Conservation (phyloP, 345 rosid genomes). For the Citrus medica region DNA sequence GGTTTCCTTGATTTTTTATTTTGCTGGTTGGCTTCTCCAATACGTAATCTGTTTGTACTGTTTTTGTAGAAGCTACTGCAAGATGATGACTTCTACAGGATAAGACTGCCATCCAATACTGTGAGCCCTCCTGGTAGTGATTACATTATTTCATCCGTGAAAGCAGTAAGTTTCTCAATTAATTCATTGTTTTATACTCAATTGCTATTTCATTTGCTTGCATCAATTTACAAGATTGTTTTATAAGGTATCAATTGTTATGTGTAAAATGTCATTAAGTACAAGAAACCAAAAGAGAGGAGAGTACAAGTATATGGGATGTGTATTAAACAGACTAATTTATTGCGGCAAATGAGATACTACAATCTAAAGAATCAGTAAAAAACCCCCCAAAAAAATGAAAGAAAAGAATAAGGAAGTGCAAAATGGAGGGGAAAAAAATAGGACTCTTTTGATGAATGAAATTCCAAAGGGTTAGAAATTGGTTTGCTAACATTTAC, state of each 20-base stretch:
- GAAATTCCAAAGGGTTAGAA: neutral
- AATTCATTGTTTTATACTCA: neutral
- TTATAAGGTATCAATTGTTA: neutral
- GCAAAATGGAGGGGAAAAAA: neutral
- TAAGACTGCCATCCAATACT: constrained; percentile 87
- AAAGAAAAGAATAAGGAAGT: neutral
- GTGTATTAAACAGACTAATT: neutral
- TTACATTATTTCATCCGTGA: constrained; percentile 68
- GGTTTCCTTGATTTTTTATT: neutral
- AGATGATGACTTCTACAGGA: constrained; percentile 83
- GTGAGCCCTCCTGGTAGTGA: constrained; percentile 74
- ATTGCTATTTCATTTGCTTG: neutral
- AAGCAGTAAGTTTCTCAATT: constrained; percentile 60
- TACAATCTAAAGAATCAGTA: neutral
- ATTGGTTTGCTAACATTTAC: neutral
- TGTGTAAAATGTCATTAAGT: neutral
- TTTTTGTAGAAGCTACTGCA: constrained; percentile 62
- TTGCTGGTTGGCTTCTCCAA: neutral
- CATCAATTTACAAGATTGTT: neutral
- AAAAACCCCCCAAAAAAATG: neutral
- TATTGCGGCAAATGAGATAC: neutral
- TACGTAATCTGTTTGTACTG: constrained; percentile 10
- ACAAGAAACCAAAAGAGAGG: neutral
- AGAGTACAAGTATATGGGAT: neutral
- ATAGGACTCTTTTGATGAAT: neutral